A percentile compares a stretch with the other conserved stretches of the same genome.
phyloP scores from a whole-genome alignment of 202 grass and related monocot genomes.

The Brachypodium distachyon region DNA sequence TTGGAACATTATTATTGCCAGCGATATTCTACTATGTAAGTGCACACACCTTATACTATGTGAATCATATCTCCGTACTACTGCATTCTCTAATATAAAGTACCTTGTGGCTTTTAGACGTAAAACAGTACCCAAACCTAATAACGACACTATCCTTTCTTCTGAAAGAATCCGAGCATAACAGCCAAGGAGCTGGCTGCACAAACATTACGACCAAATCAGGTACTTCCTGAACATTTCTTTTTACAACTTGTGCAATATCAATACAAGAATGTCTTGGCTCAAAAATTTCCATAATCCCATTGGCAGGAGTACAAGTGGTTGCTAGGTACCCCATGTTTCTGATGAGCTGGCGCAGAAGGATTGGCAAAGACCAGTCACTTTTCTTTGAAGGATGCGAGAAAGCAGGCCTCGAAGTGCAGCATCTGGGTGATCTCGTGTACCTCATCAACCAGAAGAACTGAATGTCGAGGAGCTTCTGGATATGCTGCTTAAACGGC shows the following conservation, averaged over 20 bases:
- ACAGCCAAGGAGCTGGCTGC: not conserved
- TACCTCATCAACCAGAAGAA: conserved; percentile 57
- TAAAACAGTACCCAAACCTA: conserved; percentile 79
- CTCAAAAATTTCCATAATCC: not conserved
- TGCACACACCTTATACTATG: not conserved
- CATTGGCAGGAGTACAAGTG: conserved; percentile 49
- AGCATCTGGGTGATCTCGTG: conserved; percentile 63
- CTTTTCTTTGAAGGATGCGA: conserved; percentile 73
- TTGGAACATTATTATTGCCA: conserved; percentile 88
- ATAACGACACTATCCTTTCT: conserved; percentile 70
- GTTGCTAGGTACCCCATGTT: conserved; percentile 34
- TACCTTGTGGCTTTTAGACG: conserved; percentile 40
- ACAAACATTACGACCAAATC: conserved; percentile 26
- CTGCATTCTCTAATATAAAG: not conserved
- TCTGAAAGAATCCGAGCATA: conserved; percentile 31
- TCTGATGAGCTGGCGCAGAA: conserved; percentile 85
- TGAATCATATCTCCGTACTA: not conserved
- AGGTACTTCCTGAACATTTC: conserved; percentile 7
- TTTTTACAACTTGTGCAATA: not conserved
- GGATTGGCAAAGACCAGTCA: conserved; percentile 60
- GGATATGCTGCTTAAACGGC: no score
- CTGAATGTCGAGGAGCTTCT: not conserved
- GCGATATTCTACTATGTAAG: conserved; percentile 70
- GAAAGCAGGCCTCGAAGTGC: conserved; percentile 35
- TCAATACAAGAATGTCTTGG: not conserved